phyloP scores from a whole-genome alignment of 192 early-diverging fungal genomes.

The Entophlyctis luteolus region DNA sequence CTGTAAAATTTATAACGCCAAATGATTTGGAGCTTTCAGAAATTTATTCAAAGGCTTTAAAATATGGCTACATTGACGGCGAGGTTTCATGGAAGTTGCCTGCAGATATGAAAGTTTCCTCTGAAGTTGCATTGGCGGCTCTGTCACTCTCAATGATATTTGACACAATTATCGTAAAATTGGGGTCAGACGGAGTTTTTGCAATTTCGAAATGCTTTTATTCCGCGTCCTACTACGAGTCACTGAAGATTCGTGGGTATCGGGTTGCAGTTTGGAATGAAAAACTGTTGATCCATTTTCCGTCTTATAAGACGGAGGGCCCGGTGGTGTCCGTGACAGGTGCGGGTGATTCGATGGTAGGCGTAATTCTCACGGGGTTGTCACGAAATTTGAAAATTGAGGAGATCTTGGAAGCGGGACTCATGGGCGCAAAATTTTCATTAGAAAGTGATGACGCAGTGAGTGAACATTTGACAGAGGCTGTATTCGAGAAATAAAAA shows the following conservation, averaged over 20 bases:
- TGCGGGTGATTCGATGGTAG: slow-evolving; percentile 68
- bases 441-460: slow-evolving; percentile 25
- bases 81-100: neutral
- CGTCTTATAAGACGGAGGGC: slow-evolving; percentile 11
- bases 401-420: neutral
- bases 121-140: slow-evolving; percentile 22
- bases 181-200: slow-evolving; percentile 63
- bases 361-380: slow-evolving; percentile 26
- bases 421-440: slow-evolving; percentile 23
- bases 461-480: slow-evolving; percentile 7
- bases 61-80: neutral
- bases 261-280: neutral
- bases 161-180: slow-evolving; percentile 60
- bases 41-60: slow-evolving; percentile 41
- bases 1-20: slow-evolving; percentile 64
- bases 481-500: too few relatives aligned
- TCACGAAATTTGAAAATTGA: neutral
- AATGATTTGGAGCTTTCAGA: slow-evolving; percentile 66
- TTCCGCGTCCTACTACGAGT: too few relatives aligned
- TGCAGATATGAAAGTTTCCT: neutral
- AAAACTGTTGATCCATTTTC: slow-evolving; percentile 28
- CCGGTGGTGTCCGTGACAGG: slow-evolving; percentile 67
- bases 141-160: slow-evolving; percentile 48
- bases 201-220: too few relatives aligned
- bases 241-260: too few relatives aligned